A percentile compares a stretch with the other conserved stretches of the same genome.
phyloP scores from a whole-genome alignment of 2,329 filamentous ascomycete species.

The Talaromyces sp. region DNA sequence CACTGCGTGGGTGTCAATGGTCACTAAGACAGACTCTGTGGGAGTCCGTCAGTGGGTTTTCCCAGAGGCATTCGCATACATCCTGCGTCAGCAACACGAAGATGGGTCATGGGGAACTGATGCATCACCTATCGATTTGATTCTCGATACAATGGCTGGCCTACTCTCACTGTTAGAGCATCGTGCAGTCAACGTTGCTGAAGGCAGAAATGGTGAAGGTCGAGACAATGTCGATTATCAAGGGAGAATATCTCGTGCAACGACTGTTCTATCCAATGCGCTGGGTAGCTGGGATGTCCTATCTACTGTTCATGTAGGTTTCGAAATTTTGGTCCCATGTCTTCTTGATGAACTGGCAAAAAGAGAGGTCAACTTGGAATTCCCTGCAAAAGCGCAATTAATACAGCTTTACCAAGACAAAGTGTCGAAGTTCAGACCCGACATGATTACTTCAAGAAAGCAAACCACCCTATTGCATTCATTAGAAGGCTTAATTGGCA shows the following conservation, averaged over 20 bases:
- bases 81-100: too few relatives aligned
- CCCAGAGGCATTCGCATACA: too few relatives aligned
- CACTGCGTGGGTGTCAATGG: too few relatives aligned
- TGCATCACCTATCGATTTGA: too few relatives aligned
- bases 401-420: background rate
- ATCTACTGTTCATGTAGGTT: constrained; percentile 33
- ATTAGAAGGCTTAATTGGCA: background rate
- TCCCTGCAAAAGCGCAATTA: constrained; percentile 15
- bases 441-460: background rate
- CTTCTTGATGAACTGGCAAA: constrained; percentile 29
- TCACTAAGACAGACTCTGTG: too few relatives aligned
- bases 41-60: too few relatives aligned
- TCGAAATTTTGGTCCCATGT: constrained; percentile 35
- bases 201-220: too few relatives aligned
- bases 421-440: background rate
- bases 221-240: too few relatives aligned
- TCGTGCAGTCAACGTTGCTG: too few relatives aligned
- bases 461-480: background rate
- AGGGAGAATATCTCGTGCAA: background rate
- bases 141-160: too few relatives aligned
- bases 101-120: too few relatives aligned
- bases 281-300: constrained; percentile 30
- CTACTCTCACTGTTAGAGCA: too few relatives aligned
- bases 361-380: constrained; percentile 27
- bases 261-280: constrained; percentile 13